A percentile compares a stretch with the other conserved stretches of the same genome.
These are phyloP conservation scores for Akanthomyces lecanii DNA, from an alignment of 2,329 filamentous ascomycete species.

Conservation along the genomic window DNA sequence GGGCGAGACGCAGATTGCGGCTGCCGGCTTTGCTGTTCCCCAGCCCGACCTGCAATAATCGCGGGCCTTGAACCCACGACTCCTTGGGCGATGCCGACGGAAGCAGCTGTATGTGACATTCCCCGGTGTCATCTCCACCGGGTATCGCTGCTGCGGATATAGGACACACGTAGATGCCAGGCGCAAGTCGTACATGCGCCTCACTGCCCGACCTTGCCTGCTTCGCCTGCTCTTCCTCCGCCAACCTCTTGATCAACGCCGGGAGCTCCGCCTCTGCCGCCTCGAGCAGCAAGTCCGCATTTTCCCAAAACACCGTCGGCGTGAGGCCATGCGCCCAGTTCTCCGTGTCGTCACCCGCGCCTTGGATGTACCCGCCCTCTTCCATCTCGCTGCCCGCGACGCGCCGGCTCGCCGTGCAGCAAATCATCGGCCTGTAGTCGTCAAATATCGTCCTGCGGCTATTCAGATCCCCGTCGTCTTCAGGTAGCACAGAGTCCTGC, in stretches of 20 bases:
- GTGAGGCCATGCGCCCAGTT: constrained; percentile 84
- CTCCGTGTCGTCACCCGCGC: constrained; percentile 91
- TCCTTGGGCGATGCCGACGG: constrained; percentile 42
- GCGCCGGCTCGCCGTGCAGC: constrained; percentile 77
- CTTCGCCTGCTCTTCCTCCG: constrained; percentile 28
- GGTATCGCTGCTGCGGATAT: constrained; percentile 24
- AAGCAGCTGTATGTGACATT: constrained; percentile 41
- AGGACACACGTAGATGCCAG: constrained; percentile 34
- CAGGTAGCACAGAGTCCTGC: constrained; percentile 53
- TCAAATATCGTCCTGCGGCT: constrained; percentile 39
- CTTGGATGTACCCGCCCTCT: constrained; percentile 77
- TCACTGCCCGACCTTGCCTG: constrained; percentile 16
- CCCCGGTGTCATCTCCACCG: background rate
- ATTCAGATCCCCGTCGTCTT: constrained; percentile 18
- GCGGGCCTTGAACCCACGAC: constrained; percentile 34
- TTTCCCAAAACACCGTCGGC: constrained; percentile 72
- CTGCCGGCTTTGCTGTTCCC: constrained; percentile 73
- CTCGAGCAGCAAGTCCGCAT: constrained; percentile 56
- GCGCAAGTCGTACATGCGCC: constrained; percentile 30
- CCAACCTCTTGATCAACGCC: constrained; percentile 43
- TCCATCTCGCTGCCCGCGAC: constrained; percentile 61
- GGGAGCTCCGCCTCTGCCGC: constrained; percentile 62
- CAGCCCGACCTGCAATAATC: constrained; percentile 56
- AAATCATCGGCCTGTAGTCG: constrained; percentile 68
- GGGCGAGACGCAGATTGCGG: constrained; percentile 70